These are phyloP conservation scores for Sindora glabra DNA, from an alignment of 306 rosid genomes.

Conservation along the genomic window DNA sequence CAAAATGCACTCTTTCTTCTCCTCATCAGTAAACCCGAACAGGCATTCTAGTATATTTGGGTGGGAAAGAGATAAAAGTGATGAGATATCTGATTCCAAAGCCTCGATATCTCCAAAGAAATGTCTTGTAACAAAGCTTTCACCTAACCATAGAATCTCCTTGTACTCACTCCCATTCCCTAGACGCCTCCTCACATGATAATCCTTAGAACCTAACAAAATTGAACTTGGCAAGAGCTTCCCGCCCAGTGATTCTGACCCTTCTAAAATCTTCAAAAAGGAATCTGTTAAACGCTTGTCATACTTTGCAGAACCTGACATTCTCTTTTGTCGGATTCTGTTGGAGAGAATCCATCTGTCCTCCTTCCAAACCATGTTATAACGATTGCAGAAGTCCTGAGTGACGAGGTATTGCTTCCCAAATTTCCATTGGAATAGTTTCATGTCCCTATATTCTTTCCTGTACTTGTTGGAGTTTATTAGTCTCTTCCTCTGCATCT, in stretches of 20 bases:
- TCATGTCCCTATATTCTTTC: constrained; percentile 61
- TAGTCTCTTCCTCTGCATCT: constrained; percentile 45
- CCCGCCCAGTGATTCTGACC: constrained; percentile 32
- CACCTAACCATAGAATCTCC: constrained; percentile 83
- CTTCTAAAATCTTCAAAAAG: constrained; percentile 41
- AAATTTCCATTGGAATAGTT: constrained; percentile 72
- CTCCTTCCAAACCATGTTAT: constrained; percentile 59
- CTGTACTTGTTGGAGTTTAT: constrained; percentile 48
- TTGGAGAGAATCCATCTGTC: constrained; percentile 65
- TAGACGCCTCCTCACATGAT: constrained; percentile 66
- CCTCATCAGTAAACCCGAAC: constrained; percentile 72
- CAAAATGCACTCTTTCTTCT: constrained; percentile 68
- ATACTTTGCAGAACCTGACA: constrained; percentile 35
- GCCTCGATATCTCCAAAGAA: constrained; percentile 63
- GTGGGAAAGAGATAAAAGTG: constrained; percentile 63
- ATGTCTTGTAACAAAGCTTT: constrained; percentile 61
- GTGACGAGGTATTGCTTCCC: constrained; percentile 67
- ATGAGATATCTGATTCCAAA: constrained; percentile 46
- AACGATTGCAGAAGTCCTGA: constrained; percentile 48
- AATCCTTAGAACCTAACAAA: constrained; percentile 62
- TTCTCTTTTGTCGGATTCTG: constrained; percentile 50
- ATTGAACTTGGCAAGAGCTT: constrained; percentile 61
- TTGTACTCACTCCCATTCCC: constrained; percentile 64
- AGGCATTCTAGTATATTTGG: constrained; percentile 60
- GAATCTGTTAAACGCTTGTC: constrained; percentile 41